Evolutionary conservation across 257 asterid species (phyloP), one percentile per base, ranked within the genome.

Genomic region (Ophiorrhiza pumila): DNA sequence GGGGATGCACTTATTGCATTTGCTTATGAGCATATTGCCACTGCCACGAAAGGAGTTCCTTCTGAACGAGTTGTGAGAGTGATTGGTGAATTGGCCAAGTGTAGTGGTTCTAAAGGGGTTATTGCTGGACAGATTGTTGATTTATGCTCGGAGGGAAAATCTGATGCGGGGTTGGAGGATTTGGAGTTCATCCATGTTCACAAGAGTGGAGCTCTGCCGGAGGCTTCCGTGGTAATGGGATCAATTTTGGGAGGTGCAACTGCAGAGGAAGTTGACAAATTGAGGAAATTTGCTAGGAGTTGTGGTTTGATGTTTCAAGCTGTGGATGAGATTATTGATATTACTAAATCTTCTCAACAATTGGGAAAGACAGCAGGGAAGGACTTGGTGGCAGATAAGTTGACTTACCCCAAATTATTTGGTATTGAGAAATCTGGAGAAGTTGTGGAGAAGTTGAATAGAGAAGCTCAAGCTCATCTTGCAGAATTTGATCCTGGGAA

Each of bases 361-460:
- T 35, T 88, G 74, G 95, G 91, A 67, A 88, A 88, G 58, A 86
- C 90, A 2, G 91, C 95, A 0, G 95, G 91, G 27, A 88, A 85
- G 41, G 91, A 88, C n/a, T 77, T 86, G 78, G 83, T 83, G 68
- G 82, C 87, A 12, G 90, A 82, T 63, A 86, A 88, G 74, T 77
- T 86, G 0, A 88, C 91, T 35, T 88, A 88, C 46, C 91, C 91
- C 2, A 88, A 86, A 74, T 73, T 88, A 62, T 32, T 88, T 20
- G 91, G 95, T 22, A 46, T 89, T 4, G 81, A 83, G 15, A 89
- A 82, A 69, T 89, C 95, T 14, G 85, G 74, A 52, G 92, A 89
- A 56, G 82, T 85, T 65, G 95, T 90, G 15, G 85, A 83, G 61
- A 59, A 80, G 71, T 81, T 87, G 83, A 85, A 82, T n/a, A 71